Evolutionary conservation across 129 eudicot genomes (phyloP).

Genomic region (Calendula officinalis): DNA sequence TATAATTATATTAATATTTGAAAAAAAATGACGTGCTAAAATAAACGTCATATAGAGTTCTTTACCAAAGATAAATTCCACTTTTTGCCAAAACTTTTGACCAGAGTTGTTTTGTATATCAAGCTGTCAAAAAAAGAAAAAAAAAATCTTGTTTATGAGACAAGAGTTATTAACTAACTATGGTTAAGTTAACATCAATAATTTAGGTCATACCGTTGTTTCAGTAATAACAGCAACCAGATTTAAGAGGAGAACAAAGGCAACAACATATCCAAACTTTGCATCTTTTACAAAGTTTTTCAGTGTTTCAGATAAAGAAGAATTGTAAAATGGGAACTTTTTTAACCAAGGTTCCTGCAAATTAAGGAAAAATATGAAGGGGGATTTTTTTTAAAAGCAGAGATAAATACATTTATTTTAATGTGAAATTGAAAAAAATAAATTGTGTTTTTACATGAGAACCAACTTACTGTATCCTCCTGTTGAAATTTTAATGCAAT

Average conservation of each 20-base stretch:
- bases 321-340: conserved; percentile 51
- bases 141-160: background rate
- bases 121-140: conserved; percentile 53
- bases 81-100: conserved; percentile 77
- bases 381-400: conserved; percentile 29
- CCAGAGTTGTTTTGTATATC: conserved; percentile 81
- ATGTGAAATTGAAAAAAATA: conserved; percentile 5
- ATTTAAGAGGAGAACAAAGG: conserved; percentile 64
- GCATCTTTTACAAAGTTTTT: conserved; percentile 57
- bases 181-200: conserved; percentile 12
- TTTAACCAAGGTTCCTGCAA: conserved; percentile 66
- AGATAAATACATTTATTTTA: conserved; percentile 6
- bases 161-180: conserved; percentile 5
- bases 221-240: conserved; percentile 76
- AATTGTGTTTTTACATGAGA: background rate
- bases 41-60: conserved; percentile 25
- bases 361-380: conserved; percentile 22
- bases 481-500: conserved; percentile 83
- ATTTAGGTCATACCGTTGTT: conserved; percentile 64
- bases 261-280: conserved; percentile 58
- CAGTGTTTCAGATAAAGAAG: conserved; percentile 49
- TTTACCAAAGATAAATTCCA: conserved; percentile 89
- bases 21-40: no score
- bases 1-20: conserved; percentile 6
- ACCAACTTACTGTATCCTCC: conserved; percentile 64